These are phyloP conservation scores for Paracoccidioides lutzii DNA, from an alignment of 2,329 filamentous ascomycete species.

Conservation along the genomic window DNA sequence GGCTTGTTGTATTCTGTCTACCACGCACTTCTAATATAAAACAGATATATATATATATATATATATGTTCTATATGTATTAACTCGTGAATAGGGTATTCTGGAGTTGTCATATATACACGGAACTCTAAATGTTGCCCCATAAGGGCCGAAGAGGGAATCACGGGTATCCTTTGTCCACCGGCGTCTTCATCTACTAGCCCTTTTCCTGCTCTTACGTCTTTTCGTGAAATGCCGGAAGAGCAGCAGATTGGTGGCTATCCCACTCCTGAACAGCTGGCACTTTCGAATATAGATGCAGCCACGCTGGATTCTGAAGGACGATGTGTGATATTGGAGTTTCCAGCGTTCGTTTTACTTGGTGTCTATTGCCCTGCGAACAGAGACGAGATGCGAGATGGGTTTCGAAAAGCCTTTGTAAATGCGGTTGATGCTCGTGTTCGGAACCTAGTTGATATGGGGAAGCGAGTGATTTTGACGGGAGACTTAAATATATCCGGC, in stretches of 20 bases:
- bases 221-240: slow-evolving; percentile 61
- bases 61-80: background rate
- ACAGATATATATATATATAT: background rate
- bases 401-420: slow-evolving; percentile 69
- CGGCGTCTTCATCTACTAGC: slow-evolving; percentile 46
- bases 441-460: slow-evolving; percentile 70
- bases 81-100: slow-evolving; percentile 58
- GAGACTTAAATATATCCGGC: slow-evolving; percentile 72
- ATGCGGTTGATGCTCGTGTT: slow-evolving; percentile 67
- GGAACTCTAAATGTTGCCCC: slow-evolving; percentile 72
- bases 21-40: background rate
- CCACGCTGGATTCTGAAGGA: slow-evolving; percentile 73
- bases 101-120: slow-evolving; percentile 87
- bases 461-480: slow-evolving; percentile 73
- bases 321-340: slow-evolving; percentile 87
- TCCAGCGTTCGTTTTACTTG: slow-evolving; percentile 83
- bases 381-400: slow-evolving; percentile 71
- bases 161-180: slow-evolving; percentile 62
- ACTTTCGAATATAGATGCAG: slow-evolving; percentile 50
- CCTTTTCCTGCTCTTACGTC: slow-evolving; percentile 57
- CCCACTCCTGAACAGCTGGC: slow-evolving; percentile 56
- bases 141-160: slow-evolving; percentile 91
- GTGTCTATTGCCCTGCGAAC: slow-evolving; percentile 82
- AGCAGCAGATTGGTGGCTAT: slow-evolving; percentile 79
- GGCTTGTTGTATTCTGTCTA: slow-evolving; percentile 37